Evolutionary conservation across 306 rosid genomes (phyloP).

Genomic region (Potentilla sterilis): DNA sequence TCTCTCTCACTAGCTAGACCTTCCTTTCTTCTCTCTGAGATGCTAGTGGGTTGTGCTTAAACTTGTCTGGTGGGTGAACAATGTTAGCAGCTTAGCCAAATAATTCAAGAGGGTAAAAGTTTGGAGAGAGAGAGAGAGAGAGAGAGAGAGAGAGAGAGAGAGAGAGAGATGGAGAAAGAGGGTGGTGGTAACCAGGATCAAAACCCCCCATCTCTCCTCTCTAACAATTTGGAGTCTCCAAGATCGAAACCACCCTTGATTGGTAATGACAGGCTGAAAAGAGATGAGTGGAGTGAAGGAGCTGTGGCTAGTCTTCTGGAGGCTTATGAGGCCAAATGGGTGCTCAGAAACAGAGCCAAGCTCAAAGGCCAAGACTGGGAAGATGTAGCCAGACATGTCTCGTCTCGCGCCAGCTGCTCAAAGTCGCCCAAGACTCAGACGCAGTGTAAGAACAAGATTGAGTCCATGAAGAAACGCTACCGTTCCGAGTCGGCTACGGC

Average conservation of each 20-base stretch:
- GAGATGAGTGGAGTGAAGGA: conserved; percentile 99
- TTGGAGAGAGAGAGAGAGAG: not conserved
- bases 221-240: conserved; percentile 52
- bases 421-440: conserved; percentile 84
- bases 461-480: conserved; percentile 94
- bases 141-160: conserved; percentile 43
- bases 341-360: conserved; percentile 80
- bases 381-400: conserved; percentile 71
- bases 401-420: conserved; percentile 55
- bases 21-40: conserved; percentile 31
- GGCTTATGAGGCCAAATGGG: conserved; percentile 84
- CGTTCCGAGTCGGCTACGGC: conserved; percentile 73
- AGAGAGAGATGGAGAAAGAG: conserved; percentile 24
- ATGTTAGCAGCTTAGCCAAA: conserved; percentile 70
- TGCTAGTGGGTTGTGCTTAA: conserved; percentile 68
- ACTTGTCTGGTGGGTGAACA: conserved; percentile 15
- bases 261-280: conserved; percentile 55
- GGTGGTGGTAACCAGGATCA: conserved; percentile 29
- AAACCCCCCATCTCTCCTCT: conserved; percentile 44
- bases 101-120: conserved; percentile 20
- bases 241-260: conserved; percentile 24
- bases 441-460: conserved; percentile 98
- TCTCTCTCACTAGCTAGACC: conserved; percentile 23
- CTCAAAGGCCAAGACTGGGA: conserved; percentile 98
- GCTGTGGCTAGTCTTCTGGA: conserved; percentile 85